Base-by-base conservation (phyloP, 768 basidiomycete species). In the Phallus indusiatus region DNA sequence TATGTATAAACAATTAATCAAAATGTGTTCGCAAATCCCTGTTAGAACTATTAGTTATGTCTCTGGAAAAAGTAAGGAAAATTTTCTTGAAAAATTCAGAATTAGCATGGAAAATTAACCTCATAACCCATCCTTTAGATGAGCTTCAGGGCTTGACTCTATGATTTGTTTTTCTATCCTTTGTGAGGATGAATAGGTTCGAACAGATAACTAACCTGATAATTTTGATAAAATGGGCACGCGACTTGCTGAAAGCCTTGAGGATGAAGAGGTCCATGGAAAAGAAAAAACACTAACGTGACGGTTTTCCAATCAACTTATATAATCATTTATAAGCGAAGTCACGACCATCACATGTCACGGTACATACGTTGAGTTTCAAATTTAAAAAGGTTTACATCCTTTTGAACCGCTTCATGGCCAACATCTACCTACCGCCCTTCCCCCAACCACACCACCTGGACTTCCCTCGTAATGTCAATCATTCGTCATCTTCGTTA, bases 401-500 rank as follows among this genome's bases (percentile, higher is more conserved):
- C 42, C n/a, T n/a, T 42, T 42, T 14, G n/a, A 12, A 14, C n/a
- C 12, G 42, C 42, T 42, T n/a, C 42, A 42, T 42, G 42, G 42
- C 42, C 42, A 42, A 42, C 42, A 42, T 42, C 42, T 59, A 62
- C 47, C 55, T 59, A 36, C 61, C 46, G 8, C 50, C 36, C 14
- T 47, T 37, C n/a, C 61, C 61, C 18, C 48, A 61, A 36, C 51
- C 84, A 49, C 79, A 81, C 55, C 83, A 81, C 56, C 75, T 88
- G 53, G 82, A 81, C 57, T 85, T 88, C 64, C 77, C 82, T 53
- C 74, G 78, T 55, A 75, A 83, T 21, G 78, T 81, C 34, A 76
- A 76, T 50, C 81, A 85, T 72, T 74, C 84, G 0, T 74, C 84
- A 0, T 81, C 86, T 28, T 76, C 84, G 20, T 78, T 88, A 64